Base-by-base conservation (phyloP, 495 filamentous ascomycete genomes). In the Daldinia caldariorum region DNA sequence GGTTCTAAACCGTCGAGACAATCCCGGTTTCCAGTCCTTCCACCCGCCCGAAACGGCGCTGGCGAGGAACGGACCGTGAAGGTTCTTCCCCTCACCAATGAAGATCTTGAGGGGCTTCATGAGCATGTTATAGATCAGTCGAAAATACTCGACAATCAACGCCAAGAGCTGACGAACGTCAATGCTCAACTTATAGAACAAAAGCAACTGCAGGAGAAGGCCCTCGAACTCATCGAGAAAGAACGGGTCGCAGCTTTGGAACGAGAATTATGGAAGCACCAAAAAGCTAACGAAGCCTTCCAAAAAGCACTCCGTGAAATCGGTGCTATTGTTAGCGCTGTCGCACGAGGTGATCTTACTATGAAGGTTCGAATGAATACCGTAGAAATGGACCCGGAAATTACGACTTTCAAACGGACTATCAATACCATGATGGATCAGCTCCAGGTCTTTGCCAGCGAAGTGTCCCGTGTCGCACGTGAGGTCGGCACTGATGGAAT, bases 381-480 rank as follows among this genome's bases (percentile, higher is more conserved):
- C 7, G 88, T 94, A 72, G 95, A 99, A 80, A 95, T 97, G 92
- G 95, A 99, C 85, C 94, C 95, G 0, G 96, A 99, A 84, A 99
- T 99, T 74, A 93, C 92, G n/a, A 94, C 91, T 4, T 99, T 99
- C 86, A 99, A 99, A 83, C 89, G 92, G 61, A 97, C 94, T 43
- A 89, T 93, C 82, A 99, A 99, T 76, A 97, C 90, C 59, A 99
- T 99, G 95, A 97, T 98, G 87, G 95, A 98, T 77, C 95, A 98
- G 81, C 85, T 99, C 60, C 94, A 97, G 78, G 91, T 95, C 58
- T 99, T 99, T 80, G 94, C 95, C 74, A 94, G 91, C 78, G 94
- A 99, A 82, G 95, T 99, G 72, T 98, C 96, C 64, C 89, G 93
- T 72, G 91, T 99, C 69, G 95, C 95, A 39, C 91, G 93, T 80